Evolutionary conservation across 2,329 filamentous ascomycete genomes (phyloP).

Genomic region (Fusarium sp.): DNA sequence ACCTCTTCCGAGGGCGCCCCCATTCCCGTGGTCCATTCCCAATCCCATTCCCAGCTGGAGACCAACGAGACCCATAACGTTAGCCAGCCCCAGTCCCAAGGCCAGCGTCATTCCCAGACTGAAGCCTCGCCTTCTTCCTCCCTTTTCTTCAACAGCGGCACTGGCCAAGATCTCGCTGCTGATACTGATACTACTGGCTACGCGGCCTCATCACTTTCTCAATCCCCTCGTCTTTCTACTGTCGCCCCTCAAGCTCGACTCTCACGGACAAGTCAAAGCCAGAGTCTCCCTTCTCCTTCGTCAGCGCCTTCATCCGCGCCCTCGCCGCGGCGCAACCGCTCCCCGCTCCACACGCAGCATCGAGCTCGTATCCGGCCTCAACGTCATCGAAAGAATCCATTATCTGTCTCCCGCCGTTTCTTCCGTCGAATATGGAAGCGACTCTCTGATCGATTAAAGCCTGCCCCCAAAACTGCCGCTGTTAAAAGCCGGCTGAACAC

Average conservation of each 20-base stretch:
- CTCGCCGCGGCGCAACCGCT: conserved; percentile 21
- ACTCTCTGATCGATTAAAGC: conserved; percentile 47
- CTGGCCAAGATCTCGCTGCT: neutral
- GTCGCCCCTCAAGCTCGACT: conserved; percentile 9
- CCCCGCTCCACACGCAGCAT: conserved; percentile 8
- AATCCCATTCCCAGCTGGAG: conserved; percentile 37
- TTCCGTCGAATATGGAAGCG: conserved; percentile 53
- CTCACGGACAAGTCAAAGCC: neutral
- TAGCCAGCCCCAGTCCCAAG: conserved; percentile 30
- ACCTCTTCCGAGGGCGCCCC: conserved; percentile 22
- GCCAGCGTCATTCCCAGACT: conserved; percentile 35
- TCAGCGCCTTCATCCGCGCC: conserved; percentile 23
- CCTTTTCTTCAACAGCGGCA: conserved; percentile 23
- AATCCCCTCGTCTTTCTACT: conserved; percentile 12
- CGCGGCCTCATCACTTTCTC: conserved; percentile 9
- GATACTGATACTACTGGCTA: conserved; percentile 9
- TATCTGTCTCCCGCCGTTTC: conserved; percentile 12
- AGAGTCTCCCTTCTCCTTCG: neutral
- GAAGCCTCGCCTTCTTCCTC: conserved; percentile 26
- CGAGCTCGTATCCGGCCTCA: conserved; percentile 28
- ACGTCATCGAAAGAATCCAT: conserved; percentile 18
- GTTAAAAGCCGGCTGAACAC: neutral
- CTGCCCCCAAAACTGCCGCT: conserved; percentile 23
- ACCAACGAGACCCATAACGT: conserved; percentile 36
- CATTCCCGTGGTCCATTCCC: conserved; percentile 41